A percentile compares a stretch with the other conserved stretches of the same genome.
Evolutionary conservation across 1,284 basidiomycete species (phyloP).

Genomic region (Puccinia hordei): DNA sequence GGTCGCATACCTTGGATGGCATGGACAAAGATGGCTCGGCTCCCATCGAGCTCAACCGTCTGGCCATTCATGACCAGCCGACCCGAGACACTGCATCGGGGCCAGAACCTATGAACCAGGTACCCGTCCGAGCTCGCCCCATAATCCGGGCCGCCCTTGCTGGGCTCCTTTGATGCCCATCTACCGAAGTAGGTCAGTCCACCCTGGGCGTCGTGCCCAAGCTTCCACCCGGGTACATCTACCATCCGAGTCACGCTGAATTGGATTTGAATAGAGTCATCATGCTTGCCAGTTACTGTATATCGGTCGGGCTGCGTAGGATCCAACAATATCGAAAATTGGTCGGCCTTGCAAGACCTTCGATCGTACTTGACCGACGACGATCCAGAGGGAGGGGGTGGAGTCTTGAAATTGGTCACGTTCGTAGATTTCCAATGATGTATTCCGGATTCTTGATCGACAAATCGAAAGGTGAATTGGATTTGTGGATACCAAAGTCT

Average conservation of each 20-base stretch:
- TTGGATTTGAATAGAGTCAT: slow-evolving; percentile 76
- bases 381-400: slow-evolving; percentile 65
- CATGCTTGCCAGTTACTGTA: slow-evolving; percentile 76
- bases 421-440: slow-evolving; percentile 86
- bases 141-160: slow-evolving; percentile 63
- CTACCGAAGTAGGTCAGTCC: slow-evolving; percentile 87
- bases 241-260: slow-evolving; percentile 73
- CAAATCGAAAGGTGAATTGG: slow-evolving; percentile 91
- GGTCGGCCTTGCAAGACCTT: slow-evolving; percentile 82
- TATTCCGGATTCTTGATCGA: slow-evolving; percentile 76
- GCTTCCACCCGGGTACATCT: slow-evolving; percentile 81
- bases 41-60: slow-evolving; percentile 68
- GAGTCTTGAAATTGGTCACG: slow-evolving; percentile 77
- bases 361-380: slow-evolving; percentile 67
- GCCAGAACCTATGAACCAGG: slow-evolving; percentile 91
- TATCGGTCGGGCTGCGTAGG: slow-evolving; percentile 72
- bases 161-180: slow-evolving; percentile 55
- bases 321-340: slow-evolving; percentile 69
- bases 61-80: slow-evolving; percentile 73
- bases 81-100: slow-evolving; percentile 69
- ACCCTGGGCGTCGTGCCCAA: slow-evolving; percentile 81
- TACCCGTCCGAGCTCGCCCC: slow-evolving; percentile 69
- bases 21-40: slow-evolving; percentile 84
- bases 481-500: slow-evolving; percentile 90
- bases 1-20: slow-evolving; percentile 99